Evolutionary conservation across 257 asterid genomes (phyloP).

Genomic region (Dorcoceras hygrometricum): DNA sequence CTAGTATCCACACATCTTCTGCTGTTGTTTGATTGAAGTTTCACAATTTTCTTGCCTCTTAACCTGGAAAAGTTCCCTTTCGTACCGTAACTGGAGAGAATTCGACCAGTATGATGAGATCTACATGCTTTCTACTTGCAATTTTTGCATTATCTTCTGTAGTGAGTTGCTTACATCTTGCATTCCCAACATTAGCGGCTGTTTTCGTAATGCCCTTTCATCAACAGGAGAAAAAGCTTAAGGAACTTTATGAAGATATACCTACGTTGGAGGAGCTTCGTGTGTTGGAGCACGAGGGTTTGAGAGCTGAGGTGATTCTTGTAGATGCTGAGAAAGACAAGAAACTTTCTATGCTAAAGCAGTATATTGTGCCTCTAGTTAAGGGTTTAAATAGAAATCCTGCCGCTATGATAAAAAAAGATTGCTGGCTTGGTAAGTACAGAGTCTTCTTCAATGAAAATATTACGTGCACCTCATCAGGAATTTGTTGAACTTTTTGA

Average conservation of each 20-base stretch:
- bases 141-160: conserved; percentile 7
- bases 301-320: conserved; percentile 79
- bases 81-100: not conserved
- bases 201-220: conserved; percentile 14
- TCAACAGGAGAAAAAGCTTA: conserved; percentile 82
- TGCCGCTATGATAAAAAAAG: conserved; percentile 81
- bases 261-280: conserved; percentile 89
- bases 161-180: not conserved
- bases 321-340: conserved; percentile 86
- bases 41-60: not conserved
- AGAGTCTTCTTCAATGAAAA: conserved; percentile 14
- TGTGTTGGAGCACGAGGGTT: conserved; percentile 72
- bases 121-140: not conserved
- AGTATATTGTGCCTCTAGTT: conserved; percentile 72
- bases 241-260: conserved; percentile 74
- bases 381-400: conserved; percentile 79
- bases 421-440: conserved; percentile 93
- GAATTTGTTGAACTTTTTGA: conserved; percentile 9
- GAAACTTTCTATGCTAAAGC: conserved; percentile 86
- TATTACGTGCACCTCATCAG: conserved; percentile 3
- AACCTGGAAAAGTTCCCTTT: conserved; percentile 2
- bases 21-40: conserved; percentile 12
- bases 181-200: conserved; percentile 1
- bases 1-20: not conserved
- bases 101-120: conserved; percentile 1